A percentile compares a stretch with the other conserved stretches of the same genome.
These are phyloP conservation scores for Aquilaria yunnanensis DNA, from an alignment of 345 rosid genomes.

Conservation along the genomic window DNA sequence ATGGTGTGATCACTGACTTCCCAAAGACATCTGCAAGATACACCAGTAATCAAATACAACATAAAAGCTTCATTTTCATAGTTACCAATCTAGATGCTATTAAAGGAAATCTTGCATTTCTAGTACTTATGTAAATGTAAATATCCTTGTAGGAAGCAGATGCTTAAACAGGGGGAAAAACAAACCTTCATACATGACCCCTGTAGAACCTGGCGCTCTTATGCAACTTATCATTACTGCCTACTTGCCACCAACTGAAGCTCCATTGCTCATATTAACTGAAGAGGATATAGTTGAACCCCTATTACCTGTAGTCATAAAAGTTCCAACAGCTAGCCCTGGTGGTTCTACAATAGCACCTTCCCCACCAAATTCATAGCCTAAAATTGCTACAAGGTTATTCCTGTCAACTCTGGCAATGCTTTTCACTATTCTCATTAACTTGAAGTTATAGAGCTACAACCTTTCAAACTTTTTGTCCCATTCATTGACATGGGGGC, in stretches of 20 bases:
- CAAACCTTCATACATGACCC: conserved; percentile 44
- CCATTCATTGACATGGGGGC: no score
- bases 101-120: no score
- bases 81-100: background rate
- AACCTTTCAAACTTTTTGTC: no score
- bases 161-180: conserved; percentile 30
- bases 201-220: conserved; percentile 50
- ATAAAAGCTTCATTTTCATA: background rate
- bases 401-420: conserved; percentile 31
- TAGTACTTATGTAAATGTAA: no score
- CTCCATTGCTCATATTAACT: conserved; percentile 54
- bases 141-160: conserved; percentile 41
- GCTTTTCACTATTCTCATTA: conserved; percentile 28
- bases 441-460: conserved; percentile 19
- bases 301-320: conserved; percentile 46
- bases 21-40: conserved; percentile 72
- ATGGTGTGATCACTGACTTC: conserved; percentile 83
- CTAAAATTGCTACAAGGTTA: conserved; percentile 26
- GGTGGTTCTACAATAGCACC: conserved; percentile 24
- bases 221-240: conserved; percentile 2
- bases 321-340: conserved; percentile 14
- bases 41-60: conserved; percentile 51
- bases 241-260: conserved; percentile 51
- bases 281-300: conserved; percentile 53
- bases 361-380: conserved; percentile 38